These are phyloP conservation scores for Aspergillus sp. DNA, from an alignment of 2,329 filamentous ascomycete species.

Conservation along the genomic window DNA sequence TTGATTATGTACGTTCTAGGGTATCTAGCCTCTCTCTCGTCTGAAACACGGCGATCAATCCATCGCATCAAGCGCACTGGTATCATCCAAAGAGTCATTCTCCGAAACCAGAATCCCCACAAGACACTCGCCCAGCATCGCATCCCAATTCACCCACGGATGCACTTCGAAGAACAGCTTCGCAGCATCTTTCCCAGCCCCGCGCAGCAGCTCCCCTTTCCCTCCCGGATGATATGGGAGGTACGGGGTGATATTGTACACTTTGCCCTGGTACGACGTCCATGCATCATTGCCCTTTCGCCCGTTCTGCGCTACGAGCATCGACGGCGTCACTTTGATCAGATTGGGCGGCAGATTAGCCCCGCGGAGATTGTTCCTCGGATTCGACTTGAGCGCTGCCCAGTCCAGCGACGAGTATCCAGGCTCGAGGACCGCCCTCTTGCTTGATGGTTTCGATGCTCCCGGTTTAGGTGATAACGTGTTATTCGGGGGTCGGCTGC, in stretches of 20 bases:
- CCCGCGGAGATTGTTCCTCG: constrained; percentile 58
- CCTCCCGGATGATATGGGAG: constrained; percentile 82
- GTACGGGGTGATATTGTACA: constrained; percentile 92
- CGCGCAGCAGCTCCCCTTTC: constrained; percentile 50
- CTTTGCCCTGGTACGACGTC: constrained; percentile 79
- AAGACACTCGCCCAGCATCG: constrained; percentile 52
- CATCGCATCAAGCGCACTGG: constrained; percentile 47
- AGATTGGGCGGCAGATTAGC: constrained; percentile 40
- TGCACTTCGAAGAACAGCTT: constrained; percentile 56
- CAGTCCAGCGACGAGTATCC: constrained; percentile 94
- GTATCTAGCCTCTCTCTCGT: not conserved
- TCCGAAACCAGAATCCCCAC: constrained; percentile 54
- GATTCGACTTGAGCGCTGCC: constrained; percentile 63
- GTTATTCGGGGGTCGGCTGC: constrained; percentile 33
- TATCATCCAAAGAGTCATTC: constrained; percentile 30
- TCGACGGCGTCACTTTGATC: constrained; percentile 70
- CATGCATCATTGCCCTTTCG: constrained; percentile 79
- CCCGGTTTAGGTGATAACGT: constrained; percentile 33
- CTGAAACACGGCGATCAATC: constrained; percentile 37
- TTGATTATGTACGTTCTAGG: constrained; percentile 1
- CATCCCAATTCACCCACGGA: constrained; percentile 62
- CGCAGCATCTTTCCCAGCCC: constrained; percentile 57
- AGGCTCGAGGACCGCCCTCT: constrained; percentile 55
- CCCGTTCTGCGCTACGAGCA: constrained; percentile 70
- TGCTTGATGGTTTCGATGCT: constrained; percentile 39